These are phyloP conservation scores for Pleurotus giganteus DNA, from an alignment of 768 basidiomycete species.

Conservation along the genomic window DNA sequence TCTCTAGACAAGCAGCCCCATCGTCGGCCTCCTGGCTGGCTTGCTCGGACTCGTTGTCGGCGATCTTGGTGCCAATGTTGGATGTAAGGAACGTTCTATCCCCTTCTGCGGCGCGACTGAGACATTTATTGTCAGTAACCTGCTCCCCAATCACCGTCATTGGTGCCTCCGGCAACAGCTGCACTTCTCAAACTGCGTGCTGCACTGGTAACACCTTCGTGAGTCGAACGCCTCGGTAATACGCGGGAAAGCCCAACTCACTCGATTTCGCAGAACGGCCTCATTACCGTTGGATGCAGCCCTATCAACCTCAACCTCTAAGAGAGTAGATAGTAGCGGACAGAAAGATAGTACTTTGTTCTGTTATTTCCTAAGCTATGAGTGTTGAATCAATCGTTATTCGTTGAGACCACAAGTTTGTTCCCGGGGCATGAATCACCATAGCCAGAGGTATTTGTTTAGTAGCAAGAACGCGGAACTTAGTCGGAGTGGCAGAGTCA, in stretches of 20 bases:
- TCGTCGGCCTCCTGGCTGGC: constrained; percentile 2
- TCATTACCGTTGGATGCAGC: constrained; percentile 17
- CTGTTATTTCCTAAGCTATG: no score
- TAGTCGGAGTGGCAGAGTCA: no score
- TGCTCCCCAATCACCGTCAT: constrained; percentile 21
- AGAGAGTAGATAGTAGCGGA: neutral
- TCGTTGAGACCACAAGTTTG: no score
- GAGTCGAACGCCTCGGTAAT: constrained; percentile 1
- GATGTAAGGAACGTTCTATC: neutral
- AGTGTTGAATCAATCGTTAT: no score
- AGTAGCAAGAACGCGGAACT: no score
- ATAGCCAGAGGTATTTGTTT: no score
- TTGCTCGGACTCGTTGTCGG: constrained; percentile 14
- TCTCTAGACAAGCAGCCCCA: neutral
- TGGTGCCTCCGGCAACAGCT: constrained; percentile 15
- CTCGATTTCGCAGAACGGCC: constrained; percentile 9
- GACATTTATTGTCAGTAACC: neutral
- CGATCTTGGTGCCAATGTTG: neutral
- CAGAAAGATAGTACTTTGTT: no score
- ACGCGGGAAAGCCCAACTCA: neutral
- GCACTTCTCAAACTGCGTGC: constrained; percentile 17
- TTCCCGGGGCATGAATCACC: no score
- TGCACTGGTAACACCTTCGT: constrained; percentile 21
- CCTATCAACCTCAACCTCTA: constrained; percentile 17
- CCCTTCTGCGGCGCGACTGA: neutral